A percentile compares a stretch with the other conserved stretches of the same genome.
Evolutionary conservation across 305 asterid species (phyloP).

Genomic region (Solanum hybrid): DNA sequence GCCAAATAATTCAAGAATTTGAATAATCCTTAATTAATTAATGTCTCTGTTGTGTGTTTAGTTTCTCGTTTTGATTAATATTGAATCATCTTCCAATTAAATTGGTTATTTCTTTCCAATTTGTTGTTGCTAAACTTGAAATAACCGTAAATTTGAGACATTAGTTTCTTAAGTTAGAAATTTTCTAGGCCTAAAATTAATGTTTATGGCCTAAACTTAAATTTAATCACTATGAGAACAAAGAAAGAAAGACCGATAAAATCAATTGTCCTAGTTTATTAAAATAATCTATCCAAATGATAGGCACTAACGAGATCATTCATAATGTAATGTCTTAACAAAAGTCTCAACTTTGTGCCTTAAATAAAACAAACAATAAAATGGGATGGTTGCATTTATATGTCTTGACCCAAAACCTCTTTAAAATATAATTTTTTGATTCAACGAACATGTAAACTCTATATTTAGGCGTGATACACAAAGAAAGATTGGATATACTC

Average conservation of each 20-base stretch:
- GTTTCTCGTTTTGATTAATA: background rate
- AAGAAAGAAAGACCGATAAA: too few species aligned
- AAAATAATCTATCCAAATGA: background rate
- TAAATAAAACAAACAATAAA: background rate
- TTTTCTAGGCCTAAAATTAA: background rate
- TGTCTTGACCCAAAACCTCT: background rate
- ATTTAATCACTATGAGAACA: background rate
- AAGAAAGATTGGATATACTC: background rate
- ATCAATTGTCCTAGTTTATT: background rate
- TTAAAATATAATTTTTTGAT: too few species aligned
- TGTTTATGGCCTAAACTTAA: background rate
- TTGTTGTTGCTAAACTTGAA: background rate
- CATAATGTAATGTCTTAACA: background rate
- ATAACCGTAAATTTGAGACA: background rate
- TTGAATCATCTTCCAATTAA: background rate
- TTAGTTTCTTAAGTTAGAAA: background rate
- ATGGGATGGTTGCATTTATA: background rate
- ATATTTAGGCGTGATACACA: background rate
- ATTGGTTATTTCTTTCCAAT: background rate
- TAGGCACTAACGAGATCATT: too few species aligned
- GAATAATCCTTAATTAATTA: too few species aligned
- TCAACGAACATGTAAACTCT: background rate
- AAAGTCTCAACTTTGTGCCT: background rate
- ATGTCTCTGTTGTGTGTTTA: background rate
- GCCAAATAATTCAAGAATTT: background rate